Base-by-base conservation (phyloP, 2,329 filamentous ascomycete genomes). In the Fusarium virguliforme region DNA sequence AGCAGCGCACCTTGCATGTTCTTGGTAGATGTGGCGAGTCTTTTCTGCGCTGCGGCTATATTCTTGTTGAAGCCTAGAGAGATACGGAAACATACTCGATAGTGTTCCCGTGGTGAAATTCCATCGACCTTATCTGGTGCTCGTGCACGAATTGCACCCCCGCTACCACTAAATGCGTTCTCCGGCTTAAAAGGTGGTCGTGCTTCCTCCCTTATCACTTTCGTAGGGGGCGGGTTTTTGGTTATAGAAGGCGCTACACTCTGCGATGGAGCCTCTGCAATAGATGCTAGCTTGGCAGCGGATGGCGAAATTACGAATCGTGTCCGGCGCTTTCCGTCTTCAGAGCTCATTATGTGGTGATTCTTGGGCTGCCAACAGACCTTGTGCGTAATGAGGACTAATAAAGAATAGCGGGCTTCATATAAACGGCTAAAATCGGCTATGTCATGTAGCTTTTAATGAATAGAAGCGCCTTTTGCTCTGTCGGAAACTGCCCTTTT, bases 221-320 rank as follows among this genome's bases (percentile, higher is more conserved):
- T 8, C 37, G 37, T 40, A 40, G n/a, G 37, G 37, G 37, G n/a
- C n/a, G 4, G 37, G n/a, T 18, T 40, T 40, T 40, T 40, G n/a
- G 37, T 40, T 40, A 40, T 40, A 40, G 37, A 40, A 40, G n/a
- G 37, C 8, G 37, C 37, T 9, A 18, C 37, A 8, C 37, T 4
- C 37, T 8, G n/a, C 37, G n/a, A 40, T 40, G n/a, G 37, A 18
- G 37, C 37, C 37, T 40, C 37, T 40, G 37, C 8, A 40, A 40
- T 40, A 40, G 37, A 40, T 40, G 37, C 37, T 18, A 40, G 37
- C 8, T 40, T 40, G 4, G 37, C 37, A 40, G 37, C 37, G 37
- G n/a, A 40, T 40, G 37, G 37, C 37, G 37, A 38, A 38, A 38
- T 38, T 38, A 38, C 37, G 37, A 38, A 38, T 38, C 37, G 37